A percentile compares a stretch with the other conserved stretches of the same genome.
These are phyloP conservation scores for Erysiphe pulchra DNA, from an alignment of 2,329 filamentous ascomycete genomes.

Conservation along the genomic window DNA sequence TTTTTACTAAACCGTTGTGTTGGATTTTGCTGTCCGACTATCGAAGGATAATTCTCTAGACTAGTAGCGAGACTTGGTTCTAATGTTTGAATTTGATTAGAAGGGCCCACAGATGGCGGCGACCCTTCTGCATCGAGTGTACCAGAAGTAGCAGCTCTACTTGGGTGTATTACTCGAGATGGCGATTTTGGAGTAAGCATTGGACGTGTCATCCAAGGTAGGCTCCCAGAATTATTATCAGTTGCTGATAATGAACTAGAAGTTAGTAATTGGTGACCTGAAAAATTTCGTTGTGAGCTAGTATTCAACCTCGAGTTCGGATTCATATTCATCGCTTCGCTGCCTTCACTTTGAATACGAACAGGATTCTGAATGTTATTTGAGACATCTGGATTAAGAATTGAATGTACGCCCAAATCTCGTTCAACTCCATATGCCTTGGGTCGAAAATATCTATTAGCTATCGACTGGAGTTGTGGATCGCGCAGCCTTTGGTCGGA, in stretches of 20 bases:
- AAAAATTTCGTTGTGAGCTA: slow-evolving; percentile 5
- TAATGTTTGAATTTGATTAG: slow-evolving; percentile 10
- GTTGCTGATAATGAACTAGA: slow-evolving; percentile 5
- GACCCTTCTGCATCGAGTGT: slow-evolving; percentile 22
- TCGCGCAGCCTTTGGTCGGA: slow-evolving; percentile 3
- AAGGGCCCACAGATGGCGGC: background rate
- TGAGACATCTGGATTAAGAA: slow-evolving; percentile 12
- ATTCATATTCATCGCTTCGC: slow-evolving; percentile 6
- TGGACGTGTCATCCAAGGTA: slow-evolving; percentile 6
- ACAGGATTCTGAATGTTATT: background rate
- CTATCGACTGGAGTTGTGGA: slow-evolving; percentile 3
- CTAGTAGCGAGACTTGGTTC: slow-evolving; percentile 16
- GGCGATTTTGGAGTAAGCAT: slow-evolving; percentile 16
- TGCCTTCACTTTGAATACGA: slow-evolving; percentile 7
- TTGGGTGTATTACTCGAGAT: slow-evolving; percentile 26
- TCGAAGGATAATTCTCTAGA: slow-evolving; percentile 15
- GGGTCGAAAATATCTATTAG: background rate
- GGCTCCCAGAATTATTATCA: slow-evolving; percentile 9
- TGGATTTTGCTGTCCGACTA: slow-evolving; percentile 4
- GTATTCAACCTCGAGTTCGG: slow-evolving; percentile 7
- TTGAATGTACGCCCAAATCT: slow-evolving; percentile 14
- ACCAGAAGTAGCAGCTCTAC: slow-evolving; percentile 15
- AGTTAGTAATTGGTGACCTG: slow-evolving; percentile 4
- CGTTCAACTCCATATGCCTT: slow-evolving; percentile 4
- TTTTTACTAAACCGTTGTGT: slow-evolving; percentile 2